Base-by-base conservation (phyloP, 1,284 basidiomycete species). In the Ceratobasidium sp. region DNA sequence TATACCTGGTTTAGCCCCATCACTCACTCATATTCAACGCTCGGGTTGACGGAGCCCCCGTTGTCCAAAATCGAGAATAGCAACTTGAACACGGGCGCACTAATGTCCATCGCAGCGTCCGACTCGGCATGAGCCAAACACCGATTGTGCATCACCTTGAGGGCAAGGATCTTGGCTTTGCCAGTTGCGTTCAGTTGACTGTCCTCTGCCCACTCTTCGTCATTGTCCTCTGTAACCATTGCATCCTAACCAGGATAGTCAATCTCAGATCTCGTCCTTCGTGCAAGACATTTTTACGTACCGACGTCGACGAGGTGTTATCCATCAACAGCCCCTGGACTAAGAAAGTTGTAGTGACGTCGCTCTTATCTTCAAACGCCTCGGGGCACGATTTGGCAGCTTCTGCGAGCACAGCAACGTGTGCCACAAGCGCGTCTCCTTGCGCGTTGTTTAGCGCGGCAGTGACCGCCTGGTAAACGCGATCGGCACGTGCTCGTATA, bases 121-220 rank as follows among this genome's bases (percentile, higher is more conserved):
- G 85, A 81, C 1, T 82, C 77, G 0, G 87, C 88, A 77, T 91
- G 89, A 0, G 90, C 87, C 14, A 96, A 82, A 77, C 90, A 89
- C 18, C 93, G 88, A 79, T 93, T 90, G 28, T 92, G 86, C 78
- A 89, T 89, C 2, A 96, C 85, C 79, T 96, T 94, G 58, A 97
- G 79, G 0, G 88, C 86, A 5, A 90, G 80, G 2, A 96, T 78
- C 78, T 94, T 94, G 0, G 93, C 92, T 53, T 83, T 83, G 0
- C 90, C 82, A 5, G 83, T 80, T 14, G 84, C 81, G 0, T 85
- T 78, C 18, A 96, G 80, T 9, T 88, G 83, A 0, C 85, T 84
- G 58, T 93, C 89, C 48, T 88, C 85, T 2, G 87, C 82, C 94
- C 94, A 97, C 75, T 94, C 91, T 30, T 83, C 83, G 34, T 78